phyloP scores from a whole-genome alignment of 441 rosid genomes.

The Kokia cookei region DNA sequence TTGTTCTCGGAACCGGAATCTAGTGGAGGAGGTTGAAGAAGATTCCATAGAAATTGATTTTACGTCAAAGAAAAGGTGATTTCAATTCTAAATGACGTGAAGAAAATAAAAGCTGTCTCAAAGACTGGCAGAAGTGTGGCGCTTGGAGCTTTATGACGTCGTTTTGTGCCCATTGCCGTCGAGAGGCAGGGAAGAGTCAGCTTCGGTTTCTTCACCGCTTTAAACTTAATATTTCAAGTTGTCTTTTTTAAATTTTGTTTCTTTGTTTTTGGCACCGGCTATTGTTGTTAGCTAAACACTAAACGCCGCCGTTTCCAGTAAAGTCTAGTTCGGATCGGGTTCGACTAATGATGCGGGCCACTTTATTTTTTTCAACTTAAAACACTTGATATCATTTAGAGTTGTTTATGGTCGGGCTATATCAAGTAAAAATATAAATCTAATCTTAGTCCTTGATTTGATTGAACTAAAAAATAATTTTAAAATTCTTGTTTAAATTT shows the following conservation, averaged over 20 bases:
- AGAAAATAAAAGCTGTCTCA: conserved; percentile 1
- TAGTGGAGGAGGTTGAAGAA: conserved; percentile 23
- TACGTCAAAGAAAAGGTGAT: not conserved
- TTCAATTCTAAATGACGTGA: not conserved
- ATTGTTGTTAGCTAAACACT: not conserved
- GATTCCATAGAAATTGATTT: conserved; percentile 33
- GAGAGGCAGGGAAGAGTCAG: not conserved
- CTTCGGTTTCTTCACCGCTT: conserved; percentile 31
- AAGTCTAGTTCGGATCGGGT: not conserved
- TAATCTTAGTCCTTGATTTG: too few species aligned
- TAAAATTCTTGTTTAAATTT: too few species aligned
- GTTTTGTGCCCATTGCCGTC: conserved; percentile 26
- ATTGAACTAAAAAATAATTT: too few species aligned
- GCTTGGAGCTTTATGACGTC: conserved; percentile 24
- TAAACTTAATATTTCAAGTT: not conserved
- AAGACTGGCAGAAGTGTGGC: not conserved
- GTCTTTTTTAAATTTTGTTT: not conserved
- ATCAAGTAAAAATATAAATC: too few species aligned
- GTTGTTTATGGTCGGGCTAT: too few species aligned
- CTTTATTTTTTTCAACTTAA: too few species aligned
- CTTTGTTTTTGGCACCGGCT: not conserved
- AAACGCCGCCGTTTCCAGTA: not conserved
- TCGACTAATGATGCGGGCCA: too few species aligned
- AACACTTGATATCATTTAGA: too few species aligned
- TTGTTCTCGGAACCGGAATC: conserved; percentile 52